Conservation (phyloP, 163 green algal genomes). For the Scenedesmus sp. region DNA sequence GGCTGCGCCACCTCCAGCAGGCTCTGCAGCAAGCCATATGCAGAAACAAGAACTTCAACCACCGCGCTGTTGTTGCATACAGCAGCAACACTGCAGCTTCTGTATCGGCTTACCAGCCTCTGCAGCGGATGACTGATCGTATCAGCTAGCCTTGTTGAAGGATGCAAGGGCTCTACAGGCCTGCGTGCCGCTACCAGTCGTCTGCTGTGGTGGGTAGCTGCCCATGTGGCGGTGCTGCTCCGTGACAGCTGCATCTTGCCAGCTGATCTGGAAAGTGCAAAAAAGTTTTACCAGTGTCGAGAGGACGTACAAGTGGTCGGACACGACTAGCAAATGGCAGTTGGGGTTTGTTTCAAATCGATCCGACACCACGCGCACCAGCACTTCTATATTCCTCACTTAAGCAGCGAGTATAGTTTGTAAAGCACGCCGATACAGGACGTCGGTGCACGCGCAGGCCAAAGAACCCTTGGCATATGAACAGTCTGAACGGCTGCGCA, state of each 20-base stretch:
- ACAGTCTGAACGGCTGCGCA: neutral
- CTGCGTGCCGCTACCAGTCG: neutral
- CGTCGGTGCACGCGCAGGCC: neutral
- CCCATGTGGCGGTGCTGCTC: neutral
- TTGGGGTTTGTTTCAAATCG: neutral
- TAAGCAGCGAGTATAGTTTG: neutral
- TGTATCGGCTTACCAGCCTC: neutral
- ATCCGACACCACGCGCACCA: neutral
- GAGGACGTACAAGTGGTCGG: neutral
- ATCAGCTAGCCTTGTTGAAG: neutral
- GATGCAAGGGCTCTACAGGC: neutral
- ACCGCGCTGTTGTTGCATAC: neutral
- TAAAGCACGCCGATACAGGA: neutral
- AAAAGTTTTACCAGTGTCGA: too few species aligned
- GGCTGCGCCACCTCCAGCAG: neutral
- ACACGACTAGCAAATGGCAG: neutral
- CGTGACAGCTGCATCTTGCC: constrained; percentile 31
- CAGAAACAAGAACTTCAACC: neutral
- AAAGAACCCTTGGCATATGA: neutral
- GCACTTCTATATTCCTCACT: neutral
- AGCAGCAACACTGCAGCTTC: constrained; percentile 1
- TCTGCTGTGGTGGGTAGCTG: neutral
- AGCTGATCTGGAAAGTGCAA: neutral
- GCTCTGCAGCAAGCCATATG: neutral
- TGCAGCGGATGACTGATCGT: neutral